Base-by-base conservation (phyloP, 2,329 filamentous ascomycete species). In the Fusarium irregulare region DNA sequence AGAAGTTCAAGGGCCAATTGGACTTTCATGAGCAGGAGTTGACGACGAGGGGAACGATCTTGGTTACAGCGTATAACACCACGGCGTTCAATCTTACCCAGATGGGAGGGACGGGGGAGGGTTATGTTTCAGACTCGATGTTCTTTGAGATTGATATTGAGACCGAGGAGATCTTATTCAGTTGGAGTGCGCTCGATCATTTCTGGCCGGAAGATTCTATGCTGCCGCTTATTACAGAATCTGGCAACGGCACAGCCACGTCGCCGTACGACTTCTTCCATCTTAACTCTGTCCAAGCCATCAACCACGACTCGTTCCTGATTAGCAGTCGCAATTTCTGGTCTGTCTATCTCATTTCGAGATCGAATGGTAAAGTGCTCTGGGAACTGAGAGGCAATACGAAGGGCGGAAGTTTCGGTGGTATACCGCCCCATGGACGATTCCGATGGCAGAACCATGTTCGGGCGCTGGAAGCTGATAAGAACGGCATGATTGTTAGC, bases 121-220 rank as follows among this genome's bases (percentile, higher is more conserved):
- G 69, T 0, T 75, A 50, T 16, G 56, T 77, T 3, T 23, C 54
- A 0, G 80, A 83, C 63, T 76, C 74, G 21, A 60, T 81, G 34
- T 77, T 83, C 56, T 82, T 78, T 58, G 82, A 84, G 62, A 74
- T 84, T n/a, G 80, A 84, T 45, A 72, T 82, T 11, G 73, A 76
- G 34, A 83, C 80, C 0, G 75, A 76, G 27, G 72, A 82, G 25
- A 68, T 83, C 4, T 58, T 84, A 2, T 84, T 80, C 56, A 71
- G 61, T 8, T 84, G 83, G 83, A 81, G 78, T 37, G 75, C 80
- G 4, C 64, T 82, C 1, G 78, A 78, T 2, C 79, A 82, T 44
- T 66, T 76, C 32, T 59, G 59, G 10, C 28, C 66, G 0, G 40
- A 70, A 10, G 53, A 71, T 4, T 73, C 72, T 1, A 71, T 63